Percentiles rank a stretch among this genome's conserved stretches.
phyloP scores from a whole-genome alignment of 495 filamentous ascomycete species.

The Neurospora sp. region DNA sequence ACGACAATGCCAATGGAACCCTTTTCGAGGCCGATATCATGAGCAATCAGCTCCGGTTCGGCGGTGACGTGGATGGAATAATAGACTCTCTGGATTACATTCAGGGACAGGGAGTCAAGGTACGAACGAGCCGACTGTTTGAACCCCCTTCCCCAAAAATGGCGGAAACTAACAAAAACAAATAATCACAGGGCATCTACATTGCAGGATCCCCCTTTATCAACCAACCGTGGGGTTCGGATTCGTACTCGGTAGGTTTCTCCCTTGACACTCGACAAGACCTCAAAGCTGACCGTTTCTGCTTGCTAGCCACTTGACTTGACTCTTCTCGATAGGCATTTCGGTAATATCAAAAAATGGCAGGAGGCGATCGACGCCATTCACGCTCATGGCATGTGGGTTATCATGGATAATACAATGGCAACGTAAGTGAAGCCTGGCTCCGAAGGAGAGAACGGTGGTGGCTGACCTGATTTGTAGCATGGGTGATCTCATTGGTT shows the following conservation, averaged over 20 bases:
- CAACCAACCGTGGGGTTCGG: slow-evolving; percentile 62
- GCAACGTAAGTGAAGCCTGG: slow-evolving; percentile 34
- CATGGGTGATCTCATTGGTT: slow-evolving; percentile 62
- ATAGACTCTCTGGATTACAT: slow-evolving; percentile 62
- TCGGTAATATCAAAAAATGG: slow-evolving; percentile 54
- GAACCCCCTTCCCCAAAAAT: not conserved
- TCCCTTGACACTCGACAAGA: not conserved
- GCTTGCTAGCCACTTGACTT: slow-evolving; percentile 49
- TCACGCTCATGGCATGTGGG: slow-evolving; percentile 58
- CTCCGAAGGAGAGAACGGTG: not conserved
- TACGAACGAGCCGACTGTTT: not conserved
- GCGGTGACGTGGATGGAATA: slow-evolving; percentile 57
- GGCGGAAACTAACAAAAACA: slow-evolving; percentile 11
- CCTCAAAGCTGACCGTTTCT: not conserved
- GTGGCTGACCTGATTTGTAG: slow-evolving; percentile 9
- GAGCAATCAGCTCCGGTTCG: slow-evolving; percentile 64
- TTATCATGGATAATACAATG: slow-evolving; percentile 63
- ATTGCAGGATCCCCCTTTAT: slow-evolving; percentile 59
- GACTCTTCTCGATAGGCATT: slow-evolving; percentile 61
- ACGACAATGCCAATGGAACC: slow-evolving; percentile 62
- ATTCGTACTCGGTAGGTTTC: slow-evolving; percentile 43
- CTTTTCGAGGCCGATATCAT: slow-evolving; percentile 58
- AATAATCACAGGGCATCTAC: slow-evolving; percentile 43
- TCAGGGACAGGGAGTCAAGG: slow-evolving; percentile 64
- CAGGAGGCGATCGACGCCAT: slow-evolving; percentile 54